Evolutionary conservation across 306 rosid species (phyloP).

Genomic region (Arachis stenosperma): DNA sequence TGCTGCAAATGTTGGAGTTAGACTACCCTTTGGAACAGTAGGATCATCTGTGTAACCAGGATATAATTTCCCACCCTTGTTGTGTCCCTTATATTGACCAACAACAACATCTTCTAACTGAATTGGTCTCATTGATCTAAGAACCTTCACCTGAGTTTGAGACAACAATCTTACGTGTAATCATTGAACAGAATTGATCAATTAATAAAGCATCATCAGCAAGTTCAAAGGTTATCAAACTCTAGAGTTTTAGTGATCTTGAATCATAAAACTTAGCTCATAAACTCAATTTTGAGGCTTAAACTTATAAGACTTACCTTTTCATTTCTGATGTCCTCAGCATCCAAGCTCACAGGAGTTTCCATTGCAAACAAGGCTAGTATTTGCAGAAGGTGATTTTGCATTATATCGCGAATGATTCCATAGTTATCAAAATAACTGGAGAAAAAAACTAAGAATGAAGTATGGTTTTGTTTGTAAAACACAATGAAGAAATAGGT

Average conservation of each 20-base stretch:
- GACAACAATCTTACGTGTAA: slow-evolving; percentile 29
- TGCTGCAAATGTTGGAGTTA: slow-evolving; percentile 97
- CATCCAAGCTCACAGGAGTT: slow-evolving; percentile 95
- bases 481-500: slow-evolving; percentile 26
- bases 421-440: slow-evolving; percentile 91
- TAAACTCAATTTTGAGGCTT: too few relatives aligned
- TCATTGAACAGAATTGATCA: slow-evolving; percentile 31
- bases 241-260: too few relatives aligned
- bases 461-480: slow-evolving; percentile 25
- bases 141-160: slow-evolving; percentile 82
- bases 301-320: slow-evolving; percentile 53
- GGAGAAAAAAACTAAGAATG: slow-evolving; percentile 32
- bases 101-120: slow-evolving; percentile 82
- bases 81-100: slow-evolving; percentile 95
- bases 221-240: background rate
- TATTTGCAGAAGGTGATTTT: slow-evolving; percentile 98
- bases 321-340: slow-evolving; percentile 94
- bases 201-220: background rate
- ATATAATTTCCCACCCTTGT: slow-evolving; percentile 70
- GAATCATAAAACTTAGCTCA: too few relatives aligned
- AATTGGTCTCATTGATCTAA: slow-evolving; percentile 84
- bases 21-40: slow-evolving; percentile 77
- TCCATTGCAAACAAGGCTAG: slow-evolving; percentile 96
- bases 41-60: slow-evolving; percentile 84
- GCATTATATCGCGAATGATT: slow-evolving; percentile 96